phyloP scores from a whole-genome alignment of 208 protist genomes.

The Herpetomonas muscarum region DNA sequence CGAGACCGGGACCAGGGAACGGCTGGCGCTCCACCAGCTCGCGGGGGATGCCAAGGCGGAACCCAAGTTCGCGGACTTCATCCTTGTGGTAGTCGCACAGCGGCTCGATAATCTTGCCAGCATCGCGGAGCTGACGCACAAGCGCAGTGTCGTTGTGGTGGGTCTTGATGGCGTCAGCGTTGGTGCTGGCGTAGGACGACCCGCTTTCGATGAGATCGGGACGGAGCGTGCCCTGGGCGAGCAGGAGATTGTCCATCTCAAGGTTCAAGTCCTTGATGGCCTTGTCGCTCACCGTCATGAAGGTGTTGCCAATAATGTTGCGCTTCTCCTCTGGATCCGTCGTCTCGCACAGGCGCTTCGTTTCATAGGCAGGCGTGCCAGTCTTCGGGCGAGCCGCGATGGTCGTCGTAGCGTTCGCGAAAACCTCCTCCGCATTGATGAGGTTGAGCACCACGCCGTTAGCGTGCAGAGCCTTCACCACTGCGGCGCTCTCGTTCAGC shows the following conservation, averaged over 20 bases:
- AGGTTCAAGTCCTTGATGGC: constrained; percentile 69
- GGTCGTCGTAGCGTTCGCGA: constrained; percentile 73
- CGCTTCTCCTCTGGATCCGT: constrained; percentile 93
- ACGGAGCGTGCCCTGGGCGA: constrained; percentile 95
- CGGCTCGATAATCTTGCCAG: constrained; percentile 95
- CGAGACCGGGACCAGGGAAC: constrained; percentile 98
- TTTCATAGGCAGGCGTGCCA: constrained; percentile 49
- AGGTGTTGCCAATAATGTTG: constrained; percentile 98
- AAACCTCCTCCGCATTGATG: constrained; percentile 67
- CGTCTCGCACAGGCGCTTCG: constrained; percentile 45
- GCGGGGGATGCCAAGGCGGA: constrained; percentile 89
- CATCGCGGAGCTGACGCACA: constrained; percentile 90
- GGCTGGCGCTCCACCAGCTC: constrained; percentile 92
- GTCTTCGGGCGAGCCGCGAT: constrained; percentile 44
- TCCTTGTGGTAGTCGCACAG: constrained; percentile 98
- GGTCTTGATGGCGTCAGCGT: constrained; percentile 97
- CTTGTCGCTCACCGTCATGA: constrained; percentile 92
- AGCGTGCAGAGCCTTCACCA: constrained; percentile 70
- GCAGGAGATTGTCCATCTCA: constrained; percentile 57
- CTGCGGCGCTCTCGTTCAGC: constrained; percentile 82
- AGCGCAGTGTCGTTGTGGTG: constrained; percentile 98
- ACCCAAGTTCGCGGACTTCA: constrained; percentile 95
- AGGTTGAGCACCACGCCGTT: constrained; percentile 76
- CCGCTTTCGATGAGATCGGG: constrained; percentile 97
- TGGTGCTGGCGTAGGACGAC: constrained; percentile 71